Evolutionary conservation across 306 rosid species (phyloP).

Genomic region (Gastrolobium villosum): DNA sequence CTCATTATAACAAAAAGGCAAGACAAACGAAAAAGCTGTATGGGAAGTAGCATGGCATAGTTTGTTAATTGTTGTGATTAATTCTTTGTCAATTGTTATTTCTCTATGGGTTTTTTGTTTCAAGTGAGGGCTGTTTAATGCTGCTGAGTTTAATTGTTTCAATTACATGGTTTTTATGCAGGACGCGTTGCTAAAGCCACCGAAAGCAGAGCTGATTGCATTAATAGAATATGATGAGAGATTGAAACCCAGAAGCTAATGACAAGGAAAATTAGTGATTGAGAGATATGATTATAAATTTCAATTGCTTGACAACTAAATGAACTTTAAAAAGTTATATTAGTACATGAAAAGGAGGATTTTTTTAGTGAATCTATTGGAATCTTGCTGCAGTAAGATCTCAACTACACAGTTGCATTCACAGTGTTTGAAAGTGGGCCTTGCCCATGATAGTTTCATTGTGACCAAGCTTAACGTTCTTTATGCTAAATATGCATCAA

Average conservation of each 20-base stretch:
- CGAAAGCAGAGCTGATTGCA: neutral
- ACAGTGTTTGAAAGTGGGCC: slow-evolving; percentile 60
- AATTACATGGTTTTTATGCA: slow-evolving; percentile 15
- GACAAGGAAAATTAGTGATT: neutral
- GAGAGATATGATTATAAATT: neutral
- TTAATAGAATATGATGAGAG: neutral
- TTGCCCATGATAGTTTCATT: slow-evolving; percentile 65
- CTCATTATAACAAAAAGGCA: neutral
- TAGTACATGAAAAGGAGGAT: slow-evolving; percentile 64
- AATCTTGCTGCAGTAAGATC: slow-evolving; percentile 50
- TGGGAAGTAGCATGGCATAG: slow-evolving; percentile 14
- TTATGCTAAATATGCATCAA: slow-evolving; percentile 57
- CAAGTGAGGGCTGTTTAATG: neutral
- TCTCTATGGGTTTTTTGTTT: slow-evolving; percentile 1
- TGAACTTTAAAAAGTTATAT: neutral
- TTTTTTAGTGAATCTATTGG: slow-evolving; percentile 58
- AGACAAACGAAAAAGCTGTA: neutral
- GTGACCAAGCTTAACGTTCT: slow-evolving; percentile 69
- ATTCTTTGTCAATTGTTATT: neutral
- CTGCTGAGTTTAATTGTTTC: slow-evolving; percentile 1
- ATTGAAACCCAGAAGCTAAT: slow-evolving; percentile 11
- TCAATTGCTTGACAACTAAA: neutral
- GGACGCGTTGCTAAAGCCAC: slow-evolving; percentile 26
- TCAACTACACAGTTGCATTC: slow-evolving; percentile 64
- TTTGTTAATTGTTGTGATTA: neutral